Conservation (phyloP, 495 filamentous ascomycete genomes). For the Annulohypoxylon moriforme region DNA sequence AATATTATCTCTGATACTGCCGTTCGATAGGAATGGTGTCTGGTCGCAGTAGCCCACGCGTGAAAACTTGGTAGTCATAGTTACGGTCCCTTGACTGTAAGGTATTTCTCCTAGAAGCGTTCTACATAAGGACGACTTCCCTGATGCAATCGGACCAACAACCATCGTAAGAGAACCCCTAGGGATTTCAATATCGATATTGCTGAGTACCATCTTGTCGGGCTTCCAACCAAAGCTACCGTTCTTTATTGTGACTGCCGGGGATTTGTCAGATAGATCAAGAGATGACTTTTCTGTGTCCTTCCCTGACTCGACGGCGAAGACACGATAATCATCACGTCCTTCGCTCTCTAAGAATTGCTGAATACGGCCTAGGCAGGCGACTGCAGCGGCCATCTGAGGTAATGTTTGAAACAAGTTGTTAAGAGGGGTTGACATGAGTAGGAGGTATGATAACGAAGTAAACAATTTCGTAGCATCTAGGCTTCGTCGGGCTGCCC, state of each 20-base stretch:
- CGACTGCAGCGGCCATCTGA: conserved; percentile 62
- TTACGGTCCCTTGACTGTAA: conserved; percentile 40
- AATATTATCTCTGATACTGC: conserved; percentile 69
- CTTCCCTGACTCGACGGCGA: not conserved
- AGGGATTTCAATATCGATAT: conserved; percentile 53
- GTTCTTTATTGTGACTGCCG: conserved; percentile 39
- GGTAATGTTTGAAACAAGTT: conserved; percentile 68
- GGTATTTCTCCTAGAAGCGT: conserved; percentile 64
- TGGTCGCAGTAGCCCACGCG: conserved; percentile 53
- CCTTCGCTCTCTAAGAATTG: conserved; percentile 62
- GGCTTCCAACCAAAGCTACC: conserved; percentile 59
- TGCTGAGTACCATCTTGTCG: conserved; percentile 49
- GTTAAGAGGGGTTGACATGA: conserved; percentile 67
- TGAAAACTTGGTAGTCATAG: conserved; percentile 11
- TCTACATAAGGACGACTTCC: conserved; percentile 64
- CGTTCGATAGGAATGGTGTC: conserved; percentile 67
- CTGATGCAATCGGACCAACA: conserved; percentile 61
- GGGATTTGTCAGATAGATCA: not conserved
- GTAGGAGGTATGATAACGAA: conserved; percentile 68
- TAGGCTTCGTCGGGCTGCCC: conserved; percentile 55
- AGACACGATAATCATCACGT: conserved; percentile 35
- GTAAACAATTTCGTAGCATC: conserved; percentile 67
- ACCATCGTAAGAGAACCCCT: conserved; percentile 53
- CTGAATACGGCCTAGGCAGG: conserved; percentile 70
- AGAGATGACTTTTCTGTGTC: conserved; percentile 9